Evolutionary conservation across 352 stramenopile species (phyloP).

Genomic region (Globisporangium paroecandrum): DNA sequence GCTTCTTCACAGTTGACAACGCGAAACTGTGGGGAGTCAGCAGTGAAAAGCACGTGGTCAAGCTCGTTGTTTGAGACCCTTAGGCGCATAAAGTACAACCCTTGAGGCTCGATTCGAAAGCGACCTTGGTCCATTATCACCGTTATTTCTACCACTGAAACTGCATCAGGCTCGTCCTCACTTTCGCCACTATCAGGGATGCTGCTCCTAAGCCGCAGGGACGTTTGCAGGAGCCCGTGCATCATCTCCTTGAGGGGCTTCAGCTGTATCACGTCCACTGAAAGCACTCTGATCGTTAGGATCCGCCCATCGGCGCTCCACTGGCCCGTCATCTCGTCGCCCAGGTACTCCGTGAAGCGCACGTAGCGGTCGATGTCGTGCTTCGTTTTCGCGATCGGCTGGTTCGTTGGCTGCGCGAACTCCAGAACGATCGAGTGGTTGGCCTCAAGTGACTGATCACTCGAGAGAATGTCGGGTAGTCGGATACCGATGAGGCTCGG

Average conservation of each 20-base stretch:
- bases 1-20: conserved; percentile 14
- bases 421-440: conserved; percentile 51
- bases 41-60: background rate
- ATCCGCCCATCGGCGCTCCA: conserved; percentile 40
- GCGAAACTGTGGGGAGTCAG: conserved; percentile 18
- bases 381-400: conserved; percentile 26
- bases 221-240: conserved; percentile 34
- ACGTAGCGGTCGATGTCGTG: conserved; percentile 44
- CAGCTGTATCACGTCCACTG: conserved; percentile 30
- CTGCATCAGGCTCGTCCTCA: background rate
- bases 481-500: conserved; percentile 51
- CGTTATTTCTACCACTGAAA: background rate
- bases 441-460: conserved; percentile 23
- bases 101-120: conserved; percentile 38
- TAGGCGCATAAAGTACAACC: conserved; percentile 32
- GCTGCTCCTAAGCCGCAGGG: conserved; percentile 9
- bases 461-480: conserved; percentile 33
- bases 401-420: conserved; percentile 56
- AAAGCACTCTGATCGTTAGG: conserved; percentile 38
- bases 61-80: background rate
- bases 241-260: conserved; percentile 44
- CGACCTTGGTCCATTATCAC: conserved; percentile 7
- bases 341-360: conserved; percentile 54
- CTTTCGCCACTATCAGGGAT: background rate
- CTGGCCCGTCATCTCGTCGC: conserved; percentile 33